Percentiles rank a stretch among this genome's conserved stretches.
Evolutionary conservation across 306 rosid species (phyloP).

Genomic region (Ziziphus jujuba): DNA sequence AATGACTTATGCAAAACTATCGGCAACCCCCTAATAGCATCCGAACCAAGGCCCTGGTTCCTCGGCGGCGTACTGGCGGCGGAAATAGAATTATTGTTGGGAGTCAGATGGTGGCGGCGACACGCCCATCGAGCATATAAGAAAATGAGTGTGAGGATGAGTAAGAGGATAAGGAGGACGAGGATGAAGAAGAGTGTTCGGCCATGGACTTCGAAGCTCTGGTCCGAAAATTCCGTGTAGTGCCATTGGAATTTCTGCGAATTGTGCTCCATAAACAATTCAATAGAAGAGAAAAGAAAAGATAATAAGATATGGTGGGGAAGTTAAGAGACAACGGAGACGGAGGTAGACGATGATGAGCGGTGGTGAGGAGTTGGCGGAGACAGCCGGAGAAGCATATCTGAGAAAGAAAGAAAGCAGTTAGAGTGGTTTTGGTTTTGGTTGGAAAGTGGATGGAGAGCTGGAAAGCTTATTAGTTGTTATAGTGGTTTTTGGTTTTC

Average conservation of each 20-base stretch:
- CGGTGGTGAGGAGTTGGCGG: no score
- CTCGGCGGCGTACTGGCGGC: slow-evolving; percentile 13
- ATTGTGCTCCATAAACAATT: no score
- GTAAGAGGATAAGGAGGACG: slow-evolving; percentile 53
- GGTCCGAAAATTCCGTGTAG: slow-evolving; percentile 62
- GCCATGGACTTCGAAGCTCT: slow-evolving; percentile 58
- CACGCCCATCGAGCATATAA: slow-evolving; percentile 80
- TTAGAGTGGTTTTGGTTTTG: no score
- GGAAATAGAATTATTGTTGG: slow-evolving; percentile 27
- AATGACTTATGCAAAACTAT: slow-evolving; percentile 45
- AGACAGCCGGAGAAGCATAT: no score
- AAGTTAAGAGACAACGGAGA: no score
- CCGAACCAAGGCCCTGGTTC: slow-evolving; percentile 46
- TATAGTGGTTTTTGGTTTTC: no score
- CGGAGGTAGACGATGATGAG: no score
- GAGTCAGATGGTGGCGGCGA: slow-evolving; percentile 21
- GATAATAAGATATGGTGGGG: no score
- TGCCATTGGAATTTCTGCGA: slow-evolving; percentile 44
- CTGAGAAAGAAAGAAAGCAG: no score
- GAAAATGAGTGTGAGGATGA: slow-evolving; percentile 51
- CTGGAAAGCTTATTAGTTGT: neutral
- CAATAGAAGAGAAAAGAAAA: no score
- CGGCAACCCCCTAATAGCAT: slow-evolving; percentile 46
- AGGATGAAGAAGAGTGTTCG: slow-evolving; percentile 63
- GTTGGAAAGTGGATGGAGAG: neutral